phyloP scores from a whole-genome alignment of 164 flowering plant species.

The Cinnamomum chago region DNA sequence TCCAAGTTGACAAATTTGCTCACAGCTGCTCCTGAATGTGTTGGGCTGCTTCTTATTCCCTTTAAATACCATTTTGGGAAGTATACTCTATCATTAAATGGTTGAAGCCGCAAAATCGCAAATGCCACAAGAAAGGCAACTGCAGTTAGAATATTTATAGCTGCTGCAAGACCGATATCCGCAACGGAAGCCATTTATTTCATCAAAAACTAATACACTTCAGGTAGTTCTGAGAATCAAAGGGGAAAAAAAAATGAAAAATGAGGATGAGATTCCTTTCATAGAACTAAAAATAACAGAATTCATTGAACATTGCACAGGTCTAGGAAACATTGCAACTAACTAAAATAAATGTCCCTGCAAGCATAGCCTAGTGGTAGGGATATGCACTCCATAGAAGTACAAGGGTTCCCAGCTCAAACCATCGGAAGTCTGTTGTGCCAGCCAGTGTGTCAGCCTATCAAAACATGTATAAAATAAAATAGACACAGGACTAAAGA shows the following conservation, averaged over 20 bases:
- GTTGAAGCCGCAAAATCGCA: conserved; percentile 79
- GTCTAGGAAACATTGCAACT: background rate
- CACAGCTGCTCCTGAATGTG: conserved; percentile 44
- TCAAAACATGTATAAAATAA: no score
- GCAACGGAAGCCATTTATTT: conserved; percentile 59
- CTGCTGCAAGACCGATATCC: conserved; percentile 64
- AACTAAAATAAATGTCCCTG: no score
- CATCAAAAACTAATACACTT: conserved; percentile 3
- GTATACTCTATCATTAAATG: conserved; percentile 86
- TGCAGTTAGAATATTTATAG: conserved; percentile 64
- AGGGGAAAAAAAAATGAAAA: background rate
- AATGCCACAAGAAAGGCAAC: conserved; percentile 71
- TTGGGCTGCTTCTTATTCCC: conserved; percentile 77
- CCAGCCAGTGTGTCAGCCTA: no score
- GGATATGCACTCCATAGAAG: no score
- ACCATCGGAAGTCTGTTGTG: no score
- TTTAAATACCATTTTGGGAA: conserved; percentile 93
- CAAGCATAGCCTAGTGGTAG: no score
- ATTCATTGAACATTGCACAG: background rate
- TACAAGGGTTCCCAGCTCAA: no score
- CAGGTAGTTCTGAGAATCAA: background rate
- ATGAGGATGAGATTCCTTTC: background rate
- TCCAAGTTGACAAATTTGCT: conserved; percentile 72
- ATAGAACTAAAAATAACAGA: background rate
- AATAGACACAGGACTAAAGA: no score